phyloP scores from a whole-genome alignment of 2,329 filamentous ascomycete genomes.

The Chaetomiaceae sp. region DNA sequence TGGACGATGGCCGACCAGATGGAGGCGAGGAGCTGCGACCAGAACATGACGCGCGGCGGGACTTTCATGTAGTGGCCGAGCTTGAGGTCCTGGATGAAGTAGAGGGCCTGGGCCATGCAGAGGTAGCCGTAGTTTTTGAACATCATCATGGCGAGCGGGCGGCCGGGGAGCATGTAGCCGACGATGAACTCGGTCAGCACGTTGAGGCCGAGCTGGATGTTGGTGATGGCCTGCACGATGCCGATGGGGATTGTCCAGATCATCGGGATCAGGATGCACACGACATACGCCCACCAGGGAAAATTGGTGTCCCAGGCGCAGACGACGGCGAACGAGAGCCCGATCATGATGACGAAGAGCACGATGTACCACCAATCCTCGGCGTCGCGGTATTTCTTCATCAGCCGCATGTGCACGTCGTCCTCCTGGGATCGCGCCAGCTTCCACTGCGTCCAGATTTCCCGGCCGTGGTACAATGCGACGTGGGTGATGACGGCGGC shows the following conservation, averaged over 20 bases:
- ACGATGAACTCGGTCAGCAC: slow-evolving; percentile 69
- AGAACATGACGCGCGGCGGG: slow-evolving; percentile 58
- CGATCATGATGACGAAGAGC: slow-evolving; percentile 50
- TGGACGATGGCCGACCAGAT: slow-evolving; percentile 59
- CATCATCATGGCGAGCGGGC: slow-evolving; percentile 69
- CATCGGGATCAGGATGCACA: slow-evolving; percentile 53
- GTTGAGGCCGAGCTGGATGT: slow-evolving; percentile 61
- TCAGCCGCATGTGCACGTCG: slow-evolving; percentile 55
- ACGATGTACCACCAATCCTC: slow-evolving; percentile 55
- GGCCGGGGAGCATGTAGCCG: slow-evolving; percentile 68
- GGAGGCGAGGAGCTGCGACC: slow-evolving; percentile 54
- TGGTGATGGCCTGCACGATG: slow-evolving; percentile 57
- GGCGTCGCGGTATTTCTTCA: slow-evolving; percentile 57
- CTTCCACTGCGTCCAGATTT: slow-evolving; percentile 52
- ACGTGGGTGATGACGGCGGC: slow-evolving; percentile 56
- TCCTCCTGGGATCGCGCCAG: slow-evolving; percentile 53
- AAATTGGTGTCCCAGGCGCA: slow-evolving; percentile 53
- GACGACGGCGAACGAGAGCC: slow-evolving; percentile 50
- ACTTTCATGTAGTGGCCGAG: slow-evolving; percentile 65
- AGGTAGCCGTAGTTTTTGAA: slow-evolving; percentile 72
- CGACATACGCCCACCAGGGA: slow-evolving; percentile 53
- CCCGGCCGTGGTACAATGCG: slow-evolving; percentile 49
- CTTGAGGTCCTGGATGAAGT: slow-evolving; percentile 62
- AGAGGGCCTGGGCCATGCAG: slow-evolving; percentile 60
- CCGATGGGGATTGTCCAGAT: slow-evolving; percentile 58